Conservation (phyloP, 2,329 filamentous ascomycete genomes). For the Torrubiellomyces zombiae region DNA sequence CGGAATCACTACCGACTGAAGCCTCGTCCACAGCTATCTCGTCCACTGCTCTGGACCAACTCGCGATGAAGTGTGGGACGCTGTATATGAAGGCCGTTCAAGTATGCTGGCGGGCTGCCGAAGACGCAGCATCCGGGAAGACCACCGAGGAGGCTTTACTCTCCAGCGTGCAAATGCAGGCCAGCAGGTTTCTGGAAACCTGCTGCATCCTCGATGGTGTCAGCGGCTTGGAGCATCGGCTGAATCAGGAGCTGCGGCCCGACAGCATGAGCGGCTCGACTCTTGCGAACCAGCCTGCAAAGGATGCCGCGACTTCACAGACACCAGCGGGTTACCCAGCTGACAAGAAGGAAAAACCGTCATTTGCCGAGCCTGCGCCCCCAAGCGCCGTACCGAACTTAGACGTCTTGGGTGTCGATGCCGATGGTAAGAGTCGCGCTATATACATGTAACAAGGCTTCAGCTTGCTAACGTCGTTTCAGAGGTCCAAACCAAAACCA, state of each 20-base stretch:
- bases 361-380: too few species aligned
- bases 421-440: constrained; percentile 6
- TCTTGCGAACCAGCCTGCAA: not conserved
- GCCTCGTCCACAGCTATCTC: constrained; percentile 32
- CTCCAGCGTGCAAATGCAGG: constrained; percentile 34
- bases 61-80: constrained; percentile 53
- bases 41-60: constrained; percentile 42
- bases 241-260: constrained; percentile 32
- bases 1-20: constrained; percentile 34
- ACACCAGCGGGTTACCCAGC: not conserved
- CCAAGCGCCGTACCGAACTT: too few species aligned
- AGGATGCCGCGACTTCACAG: constrained; percentile 2
- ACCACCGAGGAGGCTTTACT: constrained; percentile 32
- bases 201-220: constrained; percentile 44
- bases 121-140: constrained; percentile 36
- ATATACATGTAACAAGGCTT: not conserved
- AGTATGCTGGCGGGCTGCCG: constrained; percentile 54
- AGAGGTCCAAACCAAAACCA: constrained; percentile 15
- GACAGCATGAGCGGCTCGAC: constrained; percentile 11
- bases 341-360: constrained; percentile 4
- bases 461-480: not conserved
- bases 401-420: too few species aligned
- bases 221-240: constrained; percentile 35
- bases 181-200: constrained; percentile 41
- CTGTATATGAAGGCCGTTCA: constrained; percentile 62